These are phyloP conservation scores for Proliferodiscus dingleyae DNA, from an alignment of 2,329 filamentous ascomycete species.

Conservation along the genomic window DNA sequence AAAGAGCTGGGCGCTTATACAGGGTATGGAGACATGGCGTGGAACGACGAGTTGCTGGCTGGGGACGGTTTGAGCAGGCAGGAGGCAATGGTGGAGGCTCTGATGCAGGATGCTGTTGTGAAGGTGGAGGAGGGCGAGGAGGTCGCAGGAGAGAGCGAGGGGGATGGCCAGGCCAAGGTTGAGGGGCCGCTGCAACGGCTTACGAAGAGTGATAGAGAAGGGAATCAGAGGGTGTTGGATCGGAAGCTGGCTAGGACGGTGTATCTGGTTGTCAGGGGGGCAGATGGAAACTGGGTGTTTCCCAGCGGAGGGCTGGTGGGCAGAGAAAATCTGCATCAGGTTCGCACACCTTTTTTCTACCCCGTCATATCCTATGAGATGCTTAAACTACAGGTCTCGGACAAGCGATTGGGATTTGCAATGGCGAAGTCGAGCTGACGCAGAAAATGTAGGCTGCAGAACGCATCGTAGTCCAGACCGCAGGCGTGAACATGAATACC, in stretches of 20 bases:
- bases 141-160: too few species aligned
- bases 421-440: slow-evolving; percentile 5
- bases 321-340: slow-evolving; percentile 76
- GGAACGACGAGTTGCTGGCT: slow-evolving; percentile 87
- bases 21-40: slow-evolving; percentile 64
- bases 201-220: slow-evolving; percentile 72
- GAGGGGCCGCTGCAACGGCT: slow-evolving; percentile 65
- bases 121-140: slow-evolving; percentile 41
- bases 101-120: slow-evolving; percentile 34
- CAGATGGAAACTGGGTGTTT: slow-evolving; percentile 73
- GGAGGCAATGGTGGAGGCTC: slow-evolving; percentile 56
- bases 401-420: neutral
- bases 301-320: slow-evolving; percentile 65
- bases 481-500: slow-evolving; percentile 95
- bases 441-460: slow-evolving; percentile 66
- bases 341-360: slow-evolving; percentile 42
- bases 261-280: slow-evolving; percentile 77
- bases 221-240: slow-evolving; percentile 75
- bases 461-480: slow-evolving; percentile 69
- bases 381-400: too few species aligned
- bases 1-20: slow-evolving; percentile 84
- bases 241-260: slow-evolving; percentile 74
- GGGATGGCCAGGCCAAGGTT: slow-evolving; percentile 61
- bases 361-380: neutral
- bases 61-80: slow-evolving; percentile 60